Conservation (phyloP, 768 basidiomycete genomes). For the Leucogyrophana mollusca region DNA sequence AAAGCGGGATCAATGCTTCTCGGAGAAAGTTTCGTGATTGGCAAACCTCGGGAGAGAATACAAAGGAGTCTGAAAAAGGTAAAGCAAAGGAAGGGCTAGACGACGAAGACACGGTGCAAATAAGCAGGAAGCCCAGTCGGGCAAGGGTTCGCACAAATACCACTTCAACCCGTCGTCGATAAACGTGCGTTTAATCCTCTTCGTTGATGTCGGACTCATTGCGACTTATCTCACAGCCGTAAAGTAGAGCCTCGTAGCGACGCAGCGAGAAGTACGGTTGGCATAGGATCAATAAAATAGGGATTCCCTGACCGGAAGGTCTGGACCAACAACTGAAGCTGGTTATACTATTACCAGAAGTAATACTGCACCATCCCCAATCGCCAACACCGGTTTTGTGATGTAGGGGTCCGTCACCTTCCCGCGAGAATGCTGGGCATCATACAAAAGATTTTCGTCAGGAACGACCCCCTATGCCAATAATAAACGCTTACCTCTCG, state of each 20-base stretch:
- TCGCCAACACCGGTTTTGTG: constrained; percentile 3
- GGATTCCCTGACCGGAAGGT: no score
- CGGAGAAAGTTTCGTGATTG: constrained; percentile 73
- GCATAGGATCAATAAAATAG: no score
- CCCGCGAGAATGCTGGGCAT: constrained; percentile 4
- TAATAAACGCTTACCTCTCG: constrained; percentile 17
- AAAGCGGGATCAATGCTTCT: constrained; percentile 74
- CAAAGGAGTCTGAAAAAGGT: constrained; percentile 20
- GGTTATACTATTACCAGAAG: no score
- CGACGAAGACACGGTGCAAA: constrained; percentile 21
- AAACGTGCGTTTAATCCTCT: constrained; percentile 1
- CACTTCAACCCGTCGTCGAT: constrained; percentile 26
- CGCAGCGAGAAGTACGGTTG: no score
- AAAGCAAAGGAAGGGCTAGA: constrained; percentile 14
- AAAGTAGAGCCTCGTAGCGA: no score
- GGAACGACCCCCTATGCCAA: constrained; percentile 3
- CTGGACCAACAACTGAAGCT: no score
- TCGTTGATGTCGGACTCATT: no score
- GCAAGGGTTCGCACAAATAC: constrained; percentile 20
- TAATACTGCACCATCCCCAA: neutral
- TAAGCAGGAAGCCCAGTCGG: constrained; percentile 26
- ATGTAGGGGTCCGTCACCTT: constrained; percentile 2
- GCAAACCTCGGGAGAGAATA: constrained; percentile 33
- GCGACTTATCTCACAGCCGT: no score
- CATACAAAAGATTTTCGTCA: neutral